These are phyloP conservation scores for Pulveroboletus ravenelii DNA, from an alignment of 768 basidiomycete species.

Conservation along the genomic window DNA sequence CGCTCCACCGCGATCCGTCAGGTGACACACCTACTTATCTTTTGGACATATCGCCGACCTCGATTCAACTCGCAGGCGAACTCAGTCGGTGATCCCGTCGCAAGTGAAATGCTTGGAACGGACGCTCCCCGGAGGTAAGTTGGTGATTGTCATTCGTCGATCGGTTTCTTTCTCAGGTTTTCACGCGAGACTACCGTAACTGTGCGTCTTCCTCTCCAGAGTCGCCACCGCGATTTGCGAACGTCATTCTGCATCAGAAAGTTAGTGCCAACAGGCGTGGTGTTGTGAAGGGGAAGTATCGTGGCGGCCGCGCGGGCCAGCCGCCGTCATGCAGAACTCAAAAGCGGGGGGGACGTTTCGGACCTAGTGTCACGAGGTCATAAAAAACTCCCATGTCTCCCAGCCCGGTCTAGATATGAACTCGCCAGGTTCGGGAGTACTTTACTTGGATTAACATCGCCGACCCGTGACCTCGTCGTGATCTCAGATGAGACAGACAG, in stretches of 20 bases:
- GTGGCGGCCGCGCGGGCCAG: neutral
- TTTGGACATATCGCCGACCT: neutral
- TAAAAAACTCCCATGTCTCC: neutral
- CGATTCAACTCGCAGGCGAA: neutral
- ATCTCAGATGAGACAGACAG: constrained; percentile 1
- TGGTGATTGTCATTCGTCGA: neutral
- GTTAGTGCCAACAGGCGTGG: neutral
- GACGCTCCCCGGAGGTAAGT: neutral
- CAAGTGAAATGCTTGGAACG: neutral
- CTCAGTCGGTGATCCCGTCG: constrained; percentile 1
- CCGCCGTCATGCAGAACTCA: neutral
- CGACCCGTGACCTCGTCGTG: neutral
- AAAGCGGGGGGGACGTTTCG: neutral
- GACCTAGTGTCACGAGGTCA: neutral
- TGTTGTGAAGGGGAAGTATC: neutral
- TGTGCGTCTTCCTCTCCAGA: neutral
- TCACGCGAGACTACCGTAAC: neutral
- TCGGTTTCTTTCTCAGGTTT: neutral
- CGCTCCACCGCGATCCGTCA: neutral
- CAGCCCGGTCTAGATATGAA: neutral
- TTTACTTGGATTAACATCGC: neutral
- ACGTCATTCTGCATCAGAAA: too few relatives aligned
- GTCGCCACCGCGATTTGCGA: neutral
- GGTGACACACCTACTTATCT: neutral
- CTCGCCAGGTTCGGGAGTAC: neutral